Conservation (phyloP, 2,329 filamentous ascomycete genomes). For the Trichoderma arundinaceum region DNA sequence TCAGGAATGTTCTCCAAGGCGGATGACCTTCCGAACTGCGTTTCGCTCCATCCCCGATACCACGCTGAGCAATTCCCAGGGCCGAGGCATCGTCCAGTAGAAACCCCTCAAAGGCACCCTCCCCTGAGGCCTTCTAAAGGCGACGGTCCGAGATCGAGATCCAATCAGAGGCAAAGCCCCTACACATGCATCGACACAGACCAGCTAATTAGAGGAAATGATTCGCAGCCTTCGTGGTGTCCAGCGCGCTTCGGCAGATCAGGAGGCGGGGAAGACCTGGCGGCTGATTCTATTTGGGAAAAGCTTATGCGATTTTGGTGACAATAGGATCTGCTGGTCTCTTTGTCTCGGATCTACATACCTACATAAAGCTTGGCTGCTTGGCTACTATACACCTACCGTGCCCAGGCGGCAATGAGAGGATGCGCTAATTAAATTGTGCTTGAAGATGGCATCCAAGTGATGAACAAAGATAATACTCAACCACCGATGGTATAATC, state of each 20-base stretch:
- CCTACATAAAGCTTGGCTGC: too few relatives aligned
- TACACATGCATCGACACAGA: conserved; percentile 14
- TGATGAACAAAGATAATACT: not conserved
- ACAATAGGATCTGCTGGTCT: conserved; percentile 6
- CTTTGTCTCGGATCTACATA: not conserved
- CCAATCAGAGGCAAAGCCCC: conserved; percentile 21
- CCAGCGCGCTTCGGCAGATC: conserved; percentile 8
- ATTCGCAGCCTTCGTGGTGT: not conserved
- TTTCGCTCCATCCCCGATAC: conserved; percentile 15
- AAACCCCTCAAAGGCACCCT: conserved; percentile 2
- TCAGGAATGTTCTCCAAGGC: conserved; percentile 6
- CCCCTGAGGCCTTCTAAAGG: not conserved
- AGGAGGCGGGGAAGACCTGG: conserved; percentile 13
- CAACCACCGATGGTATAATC: too few relatives aligned
- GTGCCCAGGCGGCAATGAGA: not conserved
- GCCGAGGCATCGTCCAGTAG: conserved; percentile 18
- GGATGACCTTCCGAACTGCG: conserved; percentile 24
- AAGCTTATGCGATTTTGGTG: conserved; percentile 1
- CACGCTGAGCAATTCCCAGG: conserved; percentile 10
- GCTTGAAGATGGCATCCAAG: not conserved
- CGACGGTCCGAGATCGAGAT: conserved; percentile 7
- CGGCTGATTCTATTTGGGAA: conserved; percentile 12
- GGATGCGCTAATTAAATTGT: not conserved
- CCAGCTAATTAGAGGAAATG: conserved; percentile 25
- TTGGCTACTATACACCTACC: too few relatives aligned